Conservation (phyloP, 2,329 filamentous ascomycete species). For the Botryotinia narcissicola region DNA sequence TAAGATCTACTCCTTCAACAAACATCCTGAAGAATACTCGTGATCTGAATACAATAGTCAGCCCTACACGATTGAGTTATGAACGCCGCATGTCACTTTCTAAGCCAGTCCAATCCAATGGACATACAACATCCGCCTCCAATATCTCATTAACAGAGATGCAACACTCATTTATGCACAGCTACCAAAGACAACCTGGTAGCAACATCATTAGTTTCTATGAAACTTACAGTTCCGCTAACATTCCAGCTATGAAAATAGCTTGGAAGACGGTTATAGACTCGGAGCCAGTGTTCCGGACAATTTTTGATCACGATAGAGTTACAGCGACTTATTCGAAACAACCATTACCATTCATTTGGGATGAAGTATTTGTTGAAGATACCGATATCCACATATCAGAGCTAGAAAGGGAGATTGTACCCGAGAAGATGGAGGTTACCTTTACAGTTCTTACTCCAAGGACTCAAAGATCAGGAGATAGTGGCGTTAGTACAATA, state of each 20-base stretch:
- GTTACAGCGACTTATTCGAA: slow-evolving; percentile 3
- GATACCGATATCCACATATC: slow-evolving; percentile 4
- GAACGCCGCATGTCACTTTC: slow-evolving; percentile 10
- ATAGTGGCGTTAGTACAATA: slow-evolving; percentile 24
- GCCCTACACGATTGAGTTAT: neutral
- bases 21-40: neutral
- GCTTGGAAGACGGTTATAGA: slow-evolving; percentile 35
- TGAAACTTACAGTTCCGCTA: slow-evolving; percentile 25
- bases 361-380: neutral
- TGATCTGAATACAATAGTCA: slow-evolving; percentile 8
- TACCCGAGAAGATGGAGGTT: neutral
- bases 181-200: slow-evolving; percentile 25
- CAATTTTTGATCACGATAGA: slow-evolving; percentile 15
- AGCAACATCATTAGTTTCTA: slow-evolving; percentile 32
- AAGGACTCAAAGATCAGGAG: neutral
- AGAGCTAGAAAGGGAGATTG: neutral
- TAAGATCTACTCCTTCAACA: neutral
- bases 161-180: slow-evolving; percentile 33
- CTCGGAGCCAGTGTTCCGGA: slow-evolving; percentile 35
- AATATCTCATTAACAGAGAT: slow-evolving; percentile 28
- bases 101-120: neutral
- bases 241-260: slow-evolving; percentile 29
- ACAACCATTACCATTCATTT: slow-evolving; percentile 2
- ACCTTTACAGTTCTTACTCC: slow-evolving; percentile 10
- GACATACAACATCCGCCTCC: neutral